These are phyloP conservation scores for Coriolopsis trogii DNA, from an alignment of 1,284 basidiomycete species.

Conservation along the genomic window DNA sequence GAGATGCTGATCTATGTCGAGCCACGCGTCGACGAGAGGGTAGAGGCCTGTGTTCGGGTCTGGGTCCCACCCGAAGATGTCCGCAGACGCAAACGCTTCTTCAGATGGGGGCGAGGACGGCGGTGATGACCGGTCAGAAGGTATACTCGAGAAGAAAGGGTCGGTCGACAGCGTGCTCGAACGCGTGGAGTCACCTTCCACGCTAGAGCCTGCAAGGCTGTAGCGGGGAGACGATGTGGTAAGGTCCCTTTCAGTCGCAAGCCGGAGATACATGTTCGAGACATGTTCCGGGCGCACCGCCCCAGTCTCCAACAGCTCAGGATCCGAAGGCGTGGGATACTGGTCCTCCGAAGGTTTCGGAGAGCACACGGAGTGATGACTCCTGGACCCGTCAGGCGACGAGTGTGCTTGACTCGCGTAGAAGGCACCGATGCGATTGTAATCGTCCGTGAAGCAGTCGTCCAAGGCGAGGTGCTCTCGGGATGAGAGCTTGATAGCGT, in stretches of 20 bases:
- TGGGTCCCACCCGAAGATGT: background rate
- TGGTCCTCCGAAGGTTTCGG: background rate
- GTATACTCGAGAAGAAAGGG: too few species aligned
- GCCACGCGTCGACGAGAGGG: slow-evolving; percentile 4
- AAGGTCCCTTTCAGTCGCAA: background rate
- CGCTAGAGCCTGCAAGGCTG: too few species aligned
- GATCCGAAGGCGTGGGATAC: background rate
- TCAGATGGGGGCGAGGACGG: background rate
- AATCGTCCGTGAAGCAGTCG: background rate
- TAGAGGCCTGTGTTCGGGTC: background rate
- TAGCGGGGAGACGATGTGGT: background rate
- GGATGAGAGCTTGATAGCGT: background rate
- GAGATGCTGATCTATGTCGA: slow-evolving; percentile 4
- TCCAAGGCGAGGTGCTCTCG: background rate
- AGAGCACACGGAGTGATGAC: background rate
- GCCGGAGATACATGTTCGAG: background rate
- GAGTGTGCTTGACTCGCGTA: background rate
- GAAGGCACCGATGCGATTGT: background rate
- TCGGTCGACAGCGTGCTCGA: too few species aligned
- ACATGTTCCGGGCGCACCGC: background rate
- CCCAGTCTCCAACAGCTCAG: background rate
- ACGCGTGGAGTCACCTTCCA: background rate
- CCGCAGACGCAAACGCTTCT: background rate
- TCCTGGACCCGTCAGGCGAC: background rate
- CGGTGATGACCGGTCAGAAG: background rate